Conservation (phyloP, 306 rosid genomes). For the Quercus gilva region DNA sequence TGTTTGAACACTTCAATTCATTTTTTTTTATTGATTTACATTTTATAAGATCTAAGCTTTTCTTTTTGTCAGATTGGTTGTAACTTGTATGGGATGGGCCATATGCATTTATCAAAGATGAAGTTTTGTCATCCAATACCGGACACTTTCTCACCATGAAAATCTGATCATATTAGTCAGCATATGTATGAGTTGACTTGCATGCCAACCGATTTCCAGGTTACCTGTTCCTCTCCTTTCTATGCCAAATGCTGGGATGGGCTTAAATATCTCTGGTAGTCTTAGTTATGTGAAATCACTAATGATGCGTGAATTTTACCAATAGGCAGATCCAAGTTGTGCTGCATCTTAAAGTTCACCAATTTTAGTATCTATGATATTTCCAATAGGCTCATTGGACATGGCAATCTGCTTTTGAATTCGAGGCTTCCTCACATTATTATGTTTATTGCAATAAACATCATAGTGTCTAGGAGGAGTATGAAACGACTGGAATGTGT, state of each 20-base stretch:
- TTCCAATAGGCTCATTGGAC: constrained; percentile 58
- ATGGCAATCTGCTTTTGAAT: constrained; percentile 50
- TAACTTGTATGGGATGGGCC: too few species aligned
- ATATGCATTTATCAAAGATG: constrained; percentile 66
- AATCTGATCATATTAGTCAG: constrained; percentile 27
- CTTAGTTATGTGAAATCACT: constrained; percentile 12
- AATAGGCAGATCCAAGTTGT: constrained; percentile 57
- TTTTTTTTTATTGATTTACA: background rate
- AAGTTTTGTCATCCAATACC: constrained; percentile 77
- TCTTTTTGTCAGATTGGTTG: too few species aligned
- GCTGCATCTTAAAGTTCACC: constrained; percentile 40
- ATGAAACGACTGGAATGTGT: constrained; percentile 54
- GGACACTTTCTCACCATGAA: constrained; percentile 37
- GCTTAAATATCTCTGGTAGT: background rate
- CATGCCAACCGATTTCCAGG: constrained; percentile 34
- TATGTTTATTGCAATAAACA: constrained; percentile 45
- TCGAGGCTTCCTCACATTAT: constrained; percentile 35
- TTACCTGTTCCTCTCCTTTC: constrained; percentile 17
- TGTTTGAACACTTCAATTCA: too few species aligned
- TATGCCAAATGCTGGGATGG: background rate
- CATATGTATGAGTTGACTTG: constrained; percentile 31
- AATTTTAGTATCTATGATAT: constrained; percentile 55
- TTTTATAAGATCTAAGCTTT: background rate
- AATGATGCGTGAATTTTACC: constrained; percentile 24
- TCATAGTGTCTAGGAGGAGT: constrained; percentile 74